These are phyloP conservation scores for Coemansia aciculifera DNA, from an alignment of 192 early-diverging fungal species.

Conservation along the genomic window DNA sequence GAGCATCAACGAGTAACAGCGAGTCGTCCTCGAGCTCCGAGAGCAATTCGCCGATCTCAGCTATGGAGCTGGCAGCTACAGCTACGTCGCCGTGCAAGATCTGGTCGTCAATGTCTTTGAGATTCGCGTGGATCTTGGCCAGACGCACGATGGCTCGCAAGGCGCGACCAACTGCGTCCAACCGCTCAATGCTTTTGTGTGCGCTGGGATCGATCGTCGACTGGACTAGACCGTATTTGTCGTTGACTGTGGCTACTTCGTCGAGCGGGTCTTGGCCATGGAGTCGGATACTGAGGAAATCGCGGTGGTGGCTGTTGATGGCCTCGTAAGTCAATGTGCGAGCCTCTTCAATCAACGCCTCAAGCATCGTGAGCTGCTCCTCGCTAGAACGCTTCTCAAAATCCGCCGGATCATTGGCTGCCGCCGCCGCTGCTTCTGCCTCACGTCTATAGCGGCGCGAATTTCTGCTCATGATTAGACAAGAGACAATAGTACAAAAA, in stretches of 20 bases:
- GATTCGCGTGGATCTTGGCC: constrained; percentile 43
- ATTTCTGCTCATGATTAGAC: constrained; percentile 19
- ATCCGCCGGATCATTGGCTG: constrained; percentile 10
- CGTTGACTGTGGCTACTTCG: constrained; percentile 52
- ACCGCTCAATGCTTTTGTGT: constrained; percentile 3
- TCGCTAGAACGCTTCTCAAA: constrained; percentile 20
- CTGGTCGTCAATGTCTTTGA: constrained; percentile 49
- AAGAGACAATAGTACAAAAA: neutral
- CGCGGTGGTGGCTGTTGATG: constrained; percentile 42
- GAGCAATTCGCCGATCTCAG: constrained; percentile 36
- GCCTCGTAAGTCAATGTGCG: constrained; percentile 40
- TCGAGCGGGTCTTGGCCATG: constrained; percentile 47
- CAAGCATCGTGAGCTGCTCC: constrained; percentile 27
- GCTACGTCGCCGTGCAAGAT: constrained; percentile 46
- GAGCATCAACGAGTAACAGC: neutral
- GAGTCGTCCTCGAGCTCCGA: constrained; percentile 24
- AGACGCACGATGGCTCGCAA: constrained; percentile 30
- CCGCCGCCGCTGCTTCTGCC: neutral
- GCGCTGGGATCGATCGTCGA: neutral
- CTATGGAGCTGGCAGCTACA: constrained; percentile 38
- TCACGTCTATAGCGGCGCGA: constrained; percentile 20
- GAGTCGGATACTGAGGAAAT: constrained; percentile 30
- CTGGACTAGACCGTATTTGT: constrained; percentile 35
- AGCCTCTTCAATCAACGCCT: constrained; percentile 26
- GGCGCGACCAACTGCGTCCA: constrained; percentile 26